These are phyloP conservation scores for Annulohypoxylon stygium DNA, from an alignment of 495 filamentous ascomycete genomes.

Conservation along the genomic window DNA sequence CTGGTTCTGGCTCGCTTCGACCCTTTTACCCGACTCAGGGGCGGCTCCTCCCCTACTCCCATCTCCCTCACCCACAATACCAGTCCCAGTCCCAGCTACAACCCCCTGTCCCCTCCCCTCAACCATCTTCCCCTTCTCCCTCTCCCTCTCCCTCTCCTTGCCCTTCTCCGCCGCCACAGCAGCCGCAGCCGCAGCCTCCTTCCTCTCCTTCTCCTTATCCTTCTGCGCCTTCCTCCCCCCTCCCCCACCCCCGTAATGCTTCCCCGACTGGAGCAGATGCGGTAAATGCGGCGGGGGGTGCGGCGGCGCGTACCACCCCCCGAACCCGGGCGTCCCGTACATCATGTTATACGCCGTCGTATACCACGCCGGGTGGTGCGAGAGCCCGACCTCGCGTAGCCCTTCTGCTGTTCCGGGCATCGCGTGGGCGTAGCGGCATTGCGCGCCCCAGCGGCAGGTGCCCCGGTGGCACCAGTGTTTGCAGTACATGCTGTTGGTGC, in stretches of 20 bases:
- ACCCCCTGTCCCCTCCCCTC: not conserved
- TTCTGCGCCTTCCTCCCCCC: slow-evolving; percentile 22
- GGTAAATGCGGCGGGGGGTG: slow-evolving; percentile 1
- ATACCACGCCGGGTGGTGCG: slow-evolving; percentile 56
- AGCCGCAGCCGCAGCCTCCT: not conserved
- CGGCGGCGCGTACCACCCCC: slow-evolving; percentile 14
- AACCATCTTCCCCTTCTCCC: not conserved
- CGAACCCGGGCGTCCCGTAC: slow-evolving; percentile 13
- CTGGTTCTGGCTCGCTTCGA: not conserved
- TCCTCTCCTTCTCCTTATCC: slow-evolving; percentile 14
- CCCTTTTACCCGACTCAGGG: too few relatives aligned
- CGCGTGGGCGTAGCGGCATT: slow-evolving; percentile 57
- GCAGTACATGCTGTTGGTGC: slow-evolving; percentile 51
- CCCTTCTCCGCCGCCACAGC: not conserved
- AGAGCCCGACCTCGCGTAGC: slow-evolving; percentile 55
- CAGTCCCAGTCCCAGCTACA: not conserved
- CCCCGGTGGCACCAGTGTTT: slow-evolving; percentile 61
- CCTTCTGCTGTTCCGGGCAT: slow-evolving; percentile 57
- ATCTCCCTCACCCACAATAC: not conserved
- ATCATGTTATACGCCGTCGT: slow-evolving; percentile 25
- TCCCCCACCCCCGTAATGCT: slow-evolving; percentile 30
- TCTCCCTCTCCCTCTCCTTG: not conserved
- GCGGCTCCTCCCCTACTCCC: not conserved
- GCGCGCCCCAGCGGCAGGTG: slow-evolving; percentile 58
- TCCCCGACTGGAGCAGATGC: not conserved